Percentiles rank a stretch among this genome's conserved stretches.
Conservation (phyloP, 768 basidiomycete species). For the Pleurotus ostreatus region DNA sequence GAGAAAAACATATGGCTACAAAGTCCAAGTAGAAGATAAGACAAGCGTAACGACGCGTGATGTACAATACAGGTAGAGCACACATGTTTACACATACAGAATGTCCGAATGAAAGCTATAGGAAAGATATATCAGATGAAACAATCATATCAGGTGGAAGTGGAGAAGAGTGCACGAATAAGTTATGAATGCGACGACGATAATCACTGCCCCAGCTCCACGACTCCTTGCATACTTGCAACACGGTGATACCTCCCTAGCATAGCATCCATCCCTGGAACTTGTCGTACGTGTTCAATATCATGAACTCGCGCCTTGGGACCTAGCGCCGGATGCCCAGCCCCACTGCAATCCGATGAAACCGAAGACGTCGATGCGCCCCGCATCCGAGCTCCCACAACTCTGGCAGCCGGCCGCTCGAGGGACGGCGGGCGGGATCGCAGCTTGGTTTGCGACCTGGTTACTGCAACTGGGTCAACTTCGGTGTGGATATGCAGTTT, state of each 20-base stretch:
- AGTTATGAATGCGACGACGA: not conserved
- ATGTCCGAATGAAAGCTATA: too few relatives aligned
- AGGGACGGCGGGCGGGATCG: not conserved
- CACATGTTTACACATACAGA: too few relatives aligned
- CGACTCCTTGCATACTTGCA: constrained; percentile 5
- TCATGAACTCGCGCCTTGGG: constrained; percentile 2
- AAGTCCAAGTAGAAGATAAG: too few relatives aligned
- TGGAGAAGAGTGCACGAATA: not conserved
- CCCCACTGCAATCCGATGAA: not conserved
- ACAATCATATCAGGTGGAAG: too few relatives aligned
- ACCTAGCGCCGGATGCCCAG: not conserved
- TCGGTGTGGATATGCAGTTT: not conserved
- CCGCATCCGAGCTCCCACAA: constrained; percentile 4
- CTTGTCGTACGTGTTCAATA: not conserved
- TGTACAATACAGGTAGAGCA: too few relatives aligned
- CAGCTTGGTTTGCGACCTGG: not conserved
- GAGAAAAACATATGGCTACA: too few relatives aligned
- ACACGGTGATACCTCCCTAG: constrained; percentile 5
- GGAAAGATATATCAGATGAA: too few relatives aligned
- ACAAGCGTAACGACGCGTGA: too few relatives aligned
- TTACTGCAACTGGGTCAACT: not conserved
- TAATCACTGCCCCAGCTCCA: not conserved
- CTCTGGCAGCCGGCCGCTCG: not conserved
- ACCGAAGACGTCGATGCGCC: not conserved
- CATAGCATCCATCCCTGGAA: constrained; percentile 5